Percentiles rank a stretch among this genome's conserved stretches.
Evolutionary conservation across 768 basidiomycete genomes (phyloP).

Genomic region (Suillus plorans): DNA sequence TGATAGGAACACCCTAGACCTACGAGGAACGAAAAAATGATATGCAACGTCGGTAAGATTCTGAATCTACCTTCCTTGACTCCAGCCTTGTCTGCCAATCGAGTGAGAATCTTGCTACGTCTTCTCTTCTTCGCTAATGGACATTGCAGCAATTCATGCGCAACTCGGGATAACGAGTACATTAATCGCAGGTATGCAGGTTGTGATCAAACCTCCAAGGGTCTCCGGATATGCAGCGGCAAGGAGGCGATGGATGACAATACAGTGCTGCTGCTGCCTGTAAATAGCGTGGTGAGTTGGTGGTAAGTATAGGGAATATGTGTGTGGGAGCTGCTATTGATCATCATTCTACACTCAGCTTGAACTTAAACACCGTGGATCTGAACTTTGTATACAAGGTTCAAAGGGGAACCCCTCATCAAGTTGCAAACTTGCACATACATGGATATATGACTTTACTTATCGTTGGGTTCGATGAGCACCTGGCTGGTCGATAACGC

Average conservation of each 20-base stretch:
- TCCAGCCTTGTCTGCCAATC: background rate
- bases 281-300: background rate
- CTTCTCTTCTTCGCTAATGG: background rate
- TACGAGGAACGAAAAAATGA: background rate
- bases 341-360: constrained; percentile 1
- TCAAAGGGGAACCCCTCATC: background rate
- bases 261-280: background rate
- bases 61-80: background rate
- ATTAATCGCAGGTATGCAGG: background rate
- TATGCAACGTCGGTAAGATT: background rate
- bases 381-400: constrained; percentile 4
- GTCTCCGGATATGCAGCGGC: background rate
- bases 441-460: background rate
- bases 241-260: background rate
- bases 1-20: background rate
- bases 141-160: background rate
- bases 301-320: background rate
- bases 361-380: background rate
- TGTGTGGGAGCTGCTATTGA: background rate
- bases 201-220: background rate
- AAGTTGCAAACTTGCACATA: background rate
- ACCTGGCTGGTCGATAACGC: background rate
- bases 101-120: background rate
- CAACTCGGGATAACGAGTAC: background rate
- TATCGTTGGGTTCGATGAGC: background rate